Conservation (phyloP, 192 early-diverging fungal genomes). For the Coemansia sp. region DNA sequence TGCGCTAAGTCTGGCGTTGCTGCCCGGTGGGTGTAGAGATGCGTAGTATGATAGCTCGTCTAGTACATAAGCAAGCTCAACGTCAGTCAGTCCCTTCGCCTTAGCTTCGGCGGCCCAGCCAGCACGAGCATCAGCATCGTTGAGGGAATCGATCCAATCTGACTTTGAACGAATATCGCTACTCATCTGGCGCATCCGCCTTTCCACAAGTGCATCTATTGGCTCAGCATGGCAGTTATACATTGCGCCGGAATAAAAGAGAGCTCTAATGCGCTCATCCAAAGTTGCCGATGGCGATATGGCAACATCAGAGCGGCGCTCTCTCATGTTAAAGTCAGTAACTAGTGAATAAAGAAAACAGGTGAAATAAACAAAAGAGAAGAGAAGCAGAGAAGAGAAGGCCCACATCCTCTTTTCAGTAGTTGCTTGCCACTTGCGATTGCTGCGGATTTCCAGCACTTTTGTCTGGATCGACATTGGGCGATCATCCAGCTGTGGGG, state of each 20-base stretch:
- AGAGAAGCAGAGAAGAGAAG: no score
- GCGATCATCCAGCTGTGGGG: no score
- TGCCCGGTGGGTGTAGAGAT: not conserved
- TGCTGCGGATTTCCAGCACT: no score
- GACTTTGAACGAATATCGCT: no score
- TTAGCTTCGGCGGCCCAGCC: no score
- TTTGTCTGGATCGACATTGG: no score
- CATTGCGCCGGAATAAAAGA: not conserved
- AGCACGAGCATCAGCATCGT: no score
- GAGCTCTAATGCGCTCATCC: not conserved
- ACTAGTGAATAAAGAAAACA: not conserved
- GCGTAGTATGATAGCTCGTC: conserved; percentile 32
- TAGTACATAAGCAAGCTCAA: conserved; percentile 15
- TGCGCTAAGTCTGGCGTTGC: conserved; percentile 8
- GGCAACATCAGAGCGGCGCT: not conserved
- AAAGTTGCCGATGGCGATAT: not conserved
- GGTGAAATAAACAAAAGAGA: not conserved
- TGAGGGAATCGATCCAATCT: no score
- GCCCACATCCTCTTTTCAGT: no score
- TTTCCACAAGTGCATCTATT: not conserved
- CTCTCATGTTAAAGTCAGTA: not conserved
- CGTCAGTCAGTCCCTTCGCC: conserved; percentile 10
- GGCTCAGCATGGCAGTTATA: not conserved
- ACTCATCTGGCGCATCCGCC: no score
- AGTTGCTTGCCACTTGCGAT: no score